A percentile compares a stretch with the other conserved stretches of the same genome.
Conservation (phyloP, 2,329 filamentous ascomycete genomes). For the Aspergillus japonicus region DNA sequence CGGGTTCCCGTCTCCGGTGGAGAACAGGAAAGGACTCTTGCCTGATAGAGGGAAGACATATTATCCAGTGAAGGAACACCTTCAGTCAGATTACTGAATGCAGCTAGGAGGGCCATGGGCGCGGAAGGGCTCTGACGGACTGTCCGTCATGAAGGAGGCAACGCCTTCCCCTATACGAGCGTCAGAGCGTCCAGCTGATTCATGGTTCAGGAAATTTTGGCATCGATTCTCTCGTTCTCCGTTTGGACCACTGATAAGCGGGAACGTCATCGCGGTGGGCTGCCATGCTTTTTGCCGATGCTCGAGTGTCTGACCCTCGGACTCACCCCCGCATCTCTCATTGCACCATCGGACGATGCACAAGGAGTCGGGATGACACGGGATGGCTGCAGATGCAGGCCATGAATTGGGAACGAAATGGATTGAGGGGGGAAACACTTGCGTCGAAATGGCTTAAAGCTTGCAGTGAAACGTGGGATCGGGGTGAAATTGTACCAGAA, state of each 20-base stretch:
- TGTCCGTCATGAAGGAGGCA: not conserved
- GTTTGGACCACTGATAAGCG: not conserved
- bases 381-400: not conserved
- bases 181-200: not conserved
- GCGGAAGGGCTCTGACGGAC: not conserved
- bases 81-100: not conserved
- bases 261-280: not conserved
- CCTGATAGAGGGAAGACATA: not conserved
- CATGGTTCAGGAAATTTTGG: not conserved
- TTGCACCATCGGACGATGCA: not conserved
- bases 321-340: not conserved
- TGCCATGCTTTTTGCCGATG: not conserved
- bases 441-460: not conserved
- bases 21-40: not conserved
- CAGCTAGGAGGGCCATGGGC: not conserved
- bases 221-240: not conserved
- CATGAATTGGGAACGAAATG: not conserved
- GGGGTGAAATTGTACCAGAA: not conserved
- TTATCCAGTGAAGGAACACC: not conserved
- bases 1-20: not conserved
- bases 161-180: not conserved
- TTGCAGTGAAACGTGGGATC: not conserved
- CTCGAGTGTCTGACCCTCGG: not conserved
- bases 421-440: no score
- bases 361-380: not conserved